Evolutionary conservation across 1,284 basidiomycete genomes (phyloP).

Genomic region (Xerocomus minutiporus): DNA sequence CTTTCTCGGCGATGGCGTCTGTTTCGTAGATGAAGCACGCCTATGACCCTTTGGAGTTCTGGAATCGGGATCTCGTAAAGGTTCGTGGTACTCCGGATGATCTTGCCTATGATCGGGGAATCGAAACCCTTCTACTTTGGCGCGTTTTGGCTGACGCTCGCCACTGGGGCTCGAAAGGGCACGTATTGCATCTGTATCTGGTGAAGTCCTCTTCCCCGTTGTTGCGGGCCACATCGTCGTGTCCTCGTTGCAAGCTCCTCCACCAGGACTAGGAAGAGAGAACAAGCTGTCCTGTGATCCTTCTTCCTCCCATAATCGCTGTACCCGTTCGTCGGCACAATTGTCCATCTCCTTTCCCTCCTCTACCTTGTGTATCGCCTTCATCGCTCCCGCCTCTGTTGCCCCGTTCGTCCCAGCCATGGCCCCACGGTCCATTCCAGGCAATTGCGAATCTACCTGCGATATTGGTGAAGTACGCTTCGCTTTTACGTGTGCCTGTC

Average conservation of each 20-base stretch:
- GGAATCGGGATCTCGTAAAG: constrained; percentile 17
- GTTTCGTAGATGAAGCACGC: constrained; percentile 22
- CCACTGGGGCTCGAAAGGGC: constrained; percentile 9
- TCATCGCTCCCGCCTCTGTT: neutral
- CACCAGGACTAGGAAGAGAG: neutral
- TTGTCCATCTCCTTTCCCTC: constrained; percentile 3
- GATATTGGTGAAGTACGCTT: neutral
- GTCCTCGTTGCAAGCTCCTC: neutral
- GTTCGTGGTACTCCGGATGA: constrained; percentile 16
- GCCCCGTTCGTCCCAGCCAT: neutral
- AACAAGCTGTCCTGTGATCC: constrained; percentile 10
- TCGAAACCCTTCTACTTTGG: constrained; percentile 21
- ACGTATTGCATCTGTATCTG: constrained; percentile 19
- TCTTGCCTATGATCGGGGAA: constrained; percentile 9
- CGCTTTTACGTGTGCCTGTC: constrained; percentile 28
- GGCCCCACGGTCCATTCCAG: neutral
- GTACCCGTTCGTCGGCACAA: neutral
- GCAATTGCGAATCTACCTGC: constrained; percentile 1
- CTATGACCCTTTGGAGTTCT: constrained; percentile 4
- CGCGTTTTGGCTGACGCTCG: constrained; percentile 23
- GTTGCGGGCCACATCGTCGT: neutral
- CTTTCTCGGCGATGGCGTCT: constrained; percentile 17
- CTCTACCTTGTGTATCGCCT: neutral
- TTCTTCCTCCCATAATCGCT: neutral
- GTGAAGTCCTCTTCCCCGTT: constrained; percentile 27